Percentiles rank a stretch among this genome's conserved stretches.
These are phyloP conservation scores for Arthrobotrys pseudoclavata DNA, from an alignment of 2,329 filamentous ascomycete species.

Conservation along the genomic window DNA sequence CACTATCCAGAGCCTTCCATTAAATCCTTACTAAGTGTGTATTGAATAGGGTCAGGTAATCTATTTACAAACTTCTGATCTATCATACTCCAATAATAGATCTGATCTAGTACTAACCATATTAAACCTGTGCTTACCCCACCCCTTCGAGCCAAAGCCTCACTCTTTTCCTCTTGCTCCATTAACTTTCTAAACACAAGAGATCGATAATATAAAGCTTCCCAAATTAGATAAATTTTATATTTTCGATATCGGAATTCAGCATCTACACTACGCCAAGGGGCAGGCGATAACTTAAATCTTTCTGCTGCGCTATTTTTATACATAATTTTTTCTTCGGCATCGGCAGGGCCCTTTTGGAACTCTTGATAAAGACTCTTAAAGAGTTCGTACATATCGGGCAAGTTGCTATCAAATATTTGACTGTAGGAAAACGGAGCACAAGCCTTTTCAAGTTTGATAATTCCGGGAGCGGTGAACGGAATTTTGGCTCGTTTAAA, in stretches of 20 bases:
- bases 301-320: not conserved
- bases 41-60: not conserved
- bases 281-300: not conserved
- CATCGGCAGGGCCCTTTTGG: not conserved
- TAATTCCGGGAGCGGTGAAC: not conserved
- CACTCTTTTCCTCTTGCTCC: not conserved
- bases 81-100: not conserved
- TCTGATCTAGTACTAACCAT: not conserved
- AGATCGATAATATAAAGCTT: conserved; percentile 8
- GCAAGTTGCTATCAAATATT: not conserved
- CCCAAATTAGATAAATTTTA: conserved; percentile 12
- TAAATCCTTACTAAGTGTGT: not conserved
- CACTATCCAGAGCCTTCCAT: too few relatives aligned
- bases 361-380: not conserved
- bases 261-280: not conserved
- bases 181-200: not conserved
- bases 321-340: not conserved
- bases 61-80: not conserved
- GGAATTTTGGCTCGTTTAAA: not conserved
- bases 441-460: not conserved
- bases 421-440: not conserved
- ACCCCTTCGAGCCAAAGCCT: too few relatives aligned
- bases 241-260: not conserved
- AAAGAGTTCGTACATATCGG: not conserved
- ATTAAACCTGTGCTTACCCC: not conserved